These are phyloP conservation scores for Pseudonitzschia multistriata DNA, from an alignment of 108 stramenopile genomes.

Conservation along the genomic window DNA sequence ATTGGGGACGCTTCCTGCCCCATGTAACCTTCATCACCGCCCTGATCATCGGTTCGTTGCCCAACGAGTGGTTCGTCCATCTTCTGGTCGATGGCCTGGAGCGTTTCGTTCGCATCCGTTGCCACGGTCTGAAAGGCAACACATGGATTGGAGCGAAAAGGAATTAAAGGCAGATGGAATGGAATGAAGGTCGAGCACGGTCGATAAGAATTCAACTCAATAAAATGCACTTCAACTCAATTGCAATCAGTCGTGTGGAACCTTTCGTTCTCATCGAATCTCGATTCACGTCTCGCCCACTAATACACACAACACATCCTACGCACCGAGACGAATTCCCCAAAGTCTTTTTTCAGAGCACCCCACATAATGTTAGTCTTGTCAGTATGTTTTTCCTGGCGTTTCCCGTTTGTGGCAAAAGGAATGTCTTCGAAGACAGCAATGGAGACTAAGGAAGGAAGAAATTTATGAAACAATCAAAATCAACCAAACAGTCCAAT, in stretches of 20 bases:
- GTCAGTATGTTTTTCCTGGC: too few relatives aligned
- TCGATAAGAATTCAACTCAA: too few relatives aligned
- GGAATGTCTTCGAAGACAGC: too few relatives aligned
- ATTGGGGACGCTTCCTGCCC: not conserved
- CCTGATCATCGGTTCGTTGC: not conserved
- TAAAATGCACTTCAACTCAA: not conserved
- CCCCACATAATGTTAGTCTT: constrained; percentile 41
- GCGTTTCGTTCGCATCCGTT: constrained; percentile 31
- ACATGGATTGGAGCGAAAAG: not conserved
- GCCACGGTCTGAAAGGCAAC: constrained; percentile 28
- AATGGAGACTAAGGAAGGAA: too few relatives aligned
- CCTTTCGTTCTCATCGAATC: not conserved
- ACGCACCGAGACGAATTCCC: constrained; percentile 49
- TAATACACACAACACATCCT: too few relatives aligned
- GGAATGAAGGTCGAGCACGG: too few relatives aligned
- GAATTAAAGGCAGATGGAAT: too few relatives aligned
- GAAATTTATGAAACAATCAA: too few relatives aligned
- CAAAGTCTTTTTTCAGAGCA: constrained; percentile 44
- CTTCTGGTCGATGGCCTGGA: constrained; percentile 16
- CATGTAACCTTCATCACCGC: not conserved
- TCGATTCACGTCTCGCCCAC: too few relatives aligned
- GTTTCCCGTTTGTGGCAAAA: too few relatives aligned
- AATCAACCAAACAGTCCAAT: too few relatives aligned
- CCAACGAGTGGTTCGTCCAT: constrained; percentile 5
- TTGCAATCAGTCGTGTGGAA: not conserved